These are phyloP conservation scores for Athelia psychrophila DNA, from an alignment of 1,284 basidiomycete species.

Conservation along the genomic window DNA sequence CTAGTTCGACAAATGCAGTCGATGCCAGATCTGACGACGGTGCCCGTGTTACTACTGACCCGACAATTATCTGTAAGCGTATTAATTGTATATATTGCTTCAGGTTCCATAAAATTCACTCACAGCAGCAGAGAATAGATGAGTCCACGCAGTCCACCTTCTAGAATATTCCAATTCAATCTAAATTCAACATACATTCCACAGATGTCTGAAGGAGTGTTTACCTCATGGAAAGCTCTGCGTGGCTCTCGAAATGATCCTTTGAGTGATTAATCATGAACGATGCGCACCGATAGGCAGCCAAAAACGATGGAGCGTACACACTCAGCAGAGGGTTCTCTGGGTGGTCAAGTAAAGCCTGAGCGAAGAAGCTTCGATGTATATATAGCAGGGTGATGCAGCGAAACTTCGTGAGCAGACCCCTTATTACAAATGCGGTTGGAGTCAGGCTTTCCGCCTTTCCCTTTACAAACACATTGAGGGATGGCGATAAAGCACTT, in stretches of 20 bases:
- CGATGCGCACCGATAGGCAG: constrained; percentile 38
- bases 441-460: too few species aligned
- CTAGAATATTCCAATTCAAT: constrained; percentile 11
- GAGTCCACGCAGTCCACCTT: neutral
- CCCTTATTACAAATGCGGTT: neutral
- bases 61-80: constrained; percentile 47
- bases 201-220: neutral
- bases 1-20: constrained; percentile 53
- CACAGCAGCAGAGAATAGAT: neutral
- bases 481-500: neutral
- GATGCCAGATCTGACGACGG: constrained; percentile 59
- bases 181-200: neutral
- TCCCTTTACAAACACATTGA: neutral
- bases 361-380: constrained; percentile 46
- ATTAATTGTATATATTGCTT: neutral
- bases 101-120: neutral
- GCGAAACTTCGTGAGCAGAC: neutral
- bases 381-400: constrained; percentile 30
- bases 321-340: constrained; percentile 36
- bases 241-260: constrained; percentile 25
- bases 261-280: constrained; percentile 35
- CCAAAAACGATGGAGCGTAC: constrained; percentile 44
- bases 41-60: constrained; percentile 50
- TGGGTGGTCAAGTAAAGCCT: constrained; percentile 38
- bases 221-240: neutral